A percentile compares a stretch with the other conserved stretches of the same genome.
Evolutionary conservation across 192 early-diverging fungal genomes (phyloP).

Genomic region (Entophlyctis helioformis): DNA sequence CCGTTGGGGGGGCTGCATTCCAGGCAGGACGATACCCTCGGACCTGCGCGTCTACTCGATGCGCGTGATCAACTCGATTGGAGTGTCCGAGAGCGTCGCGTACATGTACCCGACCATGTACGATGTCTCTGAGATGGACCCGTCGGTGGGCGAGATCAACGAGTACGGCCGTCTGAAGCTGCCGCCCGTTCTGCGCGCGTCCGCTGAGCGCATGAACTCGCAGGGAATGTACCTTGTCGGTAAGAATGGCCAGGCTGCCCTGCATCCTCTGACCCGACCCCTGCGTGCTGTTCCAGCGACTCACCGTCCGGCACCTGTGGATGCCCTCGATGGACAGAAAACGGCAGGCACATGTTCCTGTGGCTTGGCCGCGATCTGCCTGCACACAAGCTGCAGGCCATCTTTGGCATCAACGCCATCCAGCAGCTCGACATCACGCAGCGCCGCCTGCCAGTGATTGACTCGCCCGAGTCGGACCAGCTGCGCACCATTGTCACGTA

Average conservation of each 20-base stretch:
- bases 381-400: constrained; percentile 47
- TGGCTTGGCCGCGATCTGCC: constrained; percentile 76
- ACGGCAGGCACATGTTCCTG: constrained; percentile 62
- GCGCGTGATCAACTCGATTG: constrained; percentile 62
- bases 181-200: constrained; percentile 58
- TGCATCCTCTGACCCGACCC: too few species aligned
- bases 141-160: constrained; percentile 35
- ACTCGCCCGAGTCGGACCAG: constrained; percentile 48
- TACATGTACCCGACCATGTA: constrained; percentile 85
- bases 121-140: too few species aligned
- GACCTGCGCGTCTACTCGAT: constrained; percentile 75
- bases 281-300: too few species aligned
- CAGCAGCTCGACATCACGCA: constrained; percentile 57
- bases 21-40: constrained; percentile 56
- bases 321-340: constrained; percentile 46
- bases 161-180: constrained; percentile 45
- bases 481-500: constrained; percentile 53
- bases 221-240: constrained; percentile 71
- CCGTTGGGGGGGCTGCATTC: background rate
- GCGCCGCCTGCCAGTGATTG: constrained; percentile 53
- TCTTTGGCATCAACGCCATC: constrained; percentile 69
- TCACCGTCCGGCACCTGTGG: too few species aligned
- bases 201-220: constrained; percentile 61
- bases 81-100: constrained; percentile 59
- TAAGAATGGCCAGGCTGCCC: too few species aligned